These are phyloP conservation scores for Populus hybrid DNA, from an alignment of 441 rosid species.

Conservation along the genomic window DNA sequence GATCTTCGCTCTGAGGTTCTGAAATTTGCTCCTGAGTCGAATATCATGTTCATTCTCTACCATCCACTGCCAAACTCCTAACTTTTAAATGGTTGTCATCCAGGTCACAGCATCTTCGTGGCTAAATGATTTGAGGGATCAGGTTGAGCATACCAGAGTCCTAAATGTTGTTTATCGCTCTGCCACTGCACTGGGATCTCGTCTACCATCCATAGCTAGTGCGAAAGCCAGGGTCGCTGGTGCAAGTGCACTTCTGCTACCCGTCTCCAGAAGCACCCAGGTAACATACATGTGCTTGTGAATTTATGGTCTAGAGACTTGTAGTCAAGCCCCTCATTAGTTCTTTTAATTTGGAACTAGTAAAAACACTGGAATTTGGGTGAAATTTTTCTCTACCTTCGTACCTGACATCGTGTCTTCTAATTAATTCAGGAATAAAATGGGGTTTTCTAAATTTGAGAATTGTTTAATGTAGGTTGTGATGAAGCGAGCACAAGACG, in stretches of 20 bases:
- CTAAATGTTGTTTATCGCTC: constrained; percentile 90
- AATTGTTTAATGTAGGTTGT: constrained; percentile 52
- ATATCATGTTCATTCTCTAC: not conserved
- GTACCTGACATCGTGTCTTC: not conserved
- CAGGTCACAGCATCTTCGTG: constrained; percentile 97
- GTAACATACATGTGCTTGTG: constrained; percentile 30
- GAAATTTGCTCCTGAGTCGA: constrained; percentile 2
- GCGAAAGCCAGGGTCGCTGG: constrained; percentile 96
- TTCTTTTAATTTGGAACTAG: not conserved
- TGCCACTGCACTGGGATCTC: constrained; percentile 92
- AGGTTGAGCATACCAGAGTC: constrained; percentile 82
- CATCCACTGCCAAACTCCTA: not conserved
- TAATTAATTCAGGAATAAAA: not conserved
- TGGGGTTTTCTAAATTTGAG: not conserved
- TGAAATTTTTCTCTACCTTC: too few species aligned
- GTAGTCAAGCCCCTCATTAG: not conserved
- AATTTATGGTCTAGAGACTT: not conserved
- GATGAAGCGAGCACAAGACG: constrained; percentile 86
- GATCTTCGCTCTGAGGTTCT: constrained; percentile 90
- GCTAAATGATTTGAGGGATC: constrained; percentile 91
- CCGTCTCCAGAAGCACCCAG: constrained; percentile 88
- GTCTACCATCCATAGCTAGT: constrained; percentile 82
- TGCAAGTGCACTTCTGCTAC: constrained; percentile 85
- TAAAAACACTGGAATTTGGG: too few species aligned
- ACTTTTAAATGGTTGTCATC: constrained; percentile 11